Evolutionary conservation across 202 grass and related monocot genomes (phyloP), one percentile per base, ranked within the genome.

Genomic region (Panicum virgatum): DNA sequence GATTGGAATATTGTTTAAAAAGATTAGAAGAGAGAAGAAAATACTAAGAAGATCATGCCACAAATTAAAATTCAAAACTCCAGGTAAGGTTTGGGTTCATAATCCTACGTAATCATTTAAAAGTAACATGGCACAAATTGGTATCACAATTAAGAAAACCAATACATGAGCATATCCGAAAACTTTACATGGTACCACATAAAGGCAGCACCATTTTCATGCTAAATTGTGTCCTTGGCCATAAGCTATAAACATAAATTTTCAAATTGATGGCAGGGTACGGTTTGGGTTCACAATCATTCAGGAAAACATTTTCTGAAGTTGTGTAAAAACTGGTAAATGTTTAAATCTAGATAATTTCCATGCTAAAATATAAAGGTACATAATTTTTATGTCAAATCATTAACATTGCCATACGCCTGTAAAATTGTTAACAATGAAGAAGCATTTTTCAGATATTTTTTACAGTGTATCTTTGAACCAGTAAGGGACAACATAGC

Each of bases 1-100:
- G 30, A 72, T 42, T 76, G 50, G 30, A 87, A 78, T 22, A 71
- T 76, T 36, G 34, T 84, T 57, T 61, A 77, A 42, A n/a, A 72
- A 51, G 30, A 66, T 50, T 23, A 76, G 18, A 43, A 11, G 25
- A 51, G n/a, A n/a, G 48, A 82, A 43, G 10, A 84, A 50, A 42
- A 85, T 6, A 73, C 18, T 5, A 36, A 80, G 36, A 62, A 73
- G 10, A 82, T 60, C 39, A 73, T 66, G 78, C 65, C n/a, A 48
- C 45, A n/a, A n/a, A n/a, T n/a, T n/a, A 68, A 25, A 80, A 30
- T 42, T 62, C 19, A n/a, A 46, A 30, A 26, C n/a, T 63, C 1
- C 16, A 18, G 11, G 12, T 2, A 45, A 11, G 9, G 16, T 60
- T 2, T 37, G 25, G 38, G 40, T 32, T 57, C 47, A 66, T 51